These are phyloP conservation scores for Teunomyces gatunensis DNA, from an alignment of 805 yeast genomes.

Conservation along the genomic window DNA sequence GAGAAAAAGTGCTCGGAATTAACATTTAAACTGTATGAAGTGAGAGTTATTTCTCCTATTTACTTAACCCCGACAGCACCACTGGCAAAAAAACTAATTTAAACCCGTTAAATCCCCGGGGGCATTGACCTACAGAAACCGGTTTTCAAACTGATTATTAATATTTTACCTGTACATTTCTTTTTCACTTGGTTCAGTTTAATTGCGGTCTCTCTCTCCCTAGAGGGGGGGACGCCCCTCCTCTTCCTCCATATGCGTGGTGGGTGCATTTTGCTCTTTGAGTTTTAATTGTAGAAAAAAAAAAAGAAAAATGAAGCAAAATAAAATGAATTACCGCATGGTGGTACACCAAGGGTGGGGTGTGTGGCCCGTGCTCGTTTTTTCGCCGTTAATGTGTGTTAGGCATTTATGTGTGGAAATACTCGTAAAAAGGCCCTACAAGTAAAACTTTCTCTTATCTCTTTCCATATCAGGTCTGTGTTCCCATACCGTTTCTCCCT, in stretches of 20 bases:
- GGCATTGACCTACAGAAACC: no score
- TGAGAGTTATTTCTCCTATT: no score
- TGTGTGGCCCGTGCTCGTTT: not conserved
- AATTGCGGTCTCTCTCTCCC: no score
- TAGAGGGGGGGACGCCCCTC: no score
- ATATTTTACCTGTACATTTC: not conserved
- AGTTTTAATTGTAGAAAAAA: not conserved
- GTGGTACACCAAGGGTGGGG: not conserved
- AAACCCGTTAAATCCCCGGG: no score
- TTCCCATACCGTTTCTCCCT: constrained; percentile 94
- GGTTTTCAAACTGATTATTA: not conserved
- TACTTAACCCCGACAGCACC: no score
- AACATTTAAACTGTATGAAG: no score
- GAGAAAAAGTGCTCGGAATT: no score
- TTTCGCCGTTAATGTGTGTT: not conserved
- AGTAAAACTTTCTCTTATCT: constrained; percentile 88
- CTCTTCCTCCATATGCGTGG: no score
- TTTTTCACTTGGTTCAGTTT: not conserved
- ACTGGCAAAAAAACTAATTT: no score
- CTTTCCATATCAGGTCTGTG: constrained; percentile 95
- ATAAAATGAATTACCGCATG: constrained; percentile 1
- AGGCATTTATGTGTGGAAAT: not conserved
- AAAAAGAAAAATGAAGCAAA: not conserved
- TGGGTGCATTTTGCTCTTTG: no score
- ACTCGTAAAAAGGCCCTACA: constrained; percentile 38